A percentile compares a stretch with the other conserved stretches of the same genome.
Conservation (phyloP, 768 basidiomycete species). For the Hemileccinum rubropunctum region DNA sequence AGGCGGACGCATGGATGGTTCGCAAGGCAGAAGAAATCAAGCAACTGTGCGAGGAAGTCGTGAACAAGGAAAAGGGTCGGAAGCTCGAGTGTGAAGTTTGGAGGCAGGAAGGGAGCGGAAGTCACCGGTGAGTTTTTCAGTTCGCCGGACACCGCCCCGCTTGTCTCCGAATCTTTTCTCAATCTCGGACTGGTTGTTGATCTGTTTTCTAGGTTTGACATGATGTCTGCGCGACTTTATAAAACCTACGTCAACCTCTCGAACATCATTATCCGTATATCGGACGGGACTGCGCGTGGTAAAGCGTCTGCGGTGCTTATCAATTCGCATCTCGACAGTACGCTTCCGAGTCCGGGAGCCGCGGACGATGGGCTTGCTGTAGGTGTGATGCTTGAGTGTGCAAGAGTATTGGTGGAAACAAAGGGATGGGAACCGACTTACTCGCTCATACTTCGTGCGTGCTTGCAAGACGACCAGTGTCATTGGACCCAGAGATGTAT, state of each 20-base stretch:
- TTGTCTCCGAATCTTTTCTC: neutral
- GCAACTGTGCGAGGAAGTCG: slow-evolving; percentile 57
- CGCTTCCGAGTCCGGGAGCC: slow-evolving; percentile 85
- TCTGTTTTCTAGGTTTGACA: slow-evolving; percentile 72
- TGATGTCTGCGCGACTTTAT: slow-evolving; percentile 81
- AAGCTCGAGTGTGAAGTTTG: slow-evolving; percentile 90
- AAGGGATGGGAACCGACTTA: slow-evolving; percentile 71
- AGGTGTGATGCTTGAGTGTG: slow-evolving; percentile 89
- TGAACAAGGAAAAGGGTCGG: slow-evolving; percentile 38
- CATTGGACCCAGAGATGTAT: neutral
- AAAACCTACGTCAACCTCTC: slow-evolving; percentile 86
- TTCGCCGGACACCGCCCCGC: too few relatives aligned
- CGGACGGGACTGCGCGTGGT: slow-evolving; percentile 65
- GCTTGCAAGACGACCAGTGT: neutral
- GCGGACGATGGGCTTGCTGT: slow-evolving; percentile 87
- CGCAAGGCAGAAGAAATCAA: slow-evolving; percentile 61
- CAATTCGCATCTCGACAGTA: slow-evolving; percentile 88
- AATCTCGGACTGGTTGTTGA: too few relatives aligned
- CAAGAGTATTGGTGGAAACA: slow-evolving; percentile 68
- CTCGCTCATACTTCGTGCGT: slow-evolving; percentile 80
- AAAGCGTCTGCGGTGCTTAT: slow-evolving; percentile 85
- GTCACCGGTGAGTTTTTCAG: slow-evolving; percentile 65
- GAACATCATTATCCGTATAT: slow-evolving; percentile 86
- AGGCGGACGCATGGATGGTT: slow-evolving; percentile 81
- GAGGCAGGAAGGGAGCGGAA: slow-evolving; percentile 85